phyloP scores from a whole-genome alignment of 169 alveolate species.

The Babesia divergens region DNA sequence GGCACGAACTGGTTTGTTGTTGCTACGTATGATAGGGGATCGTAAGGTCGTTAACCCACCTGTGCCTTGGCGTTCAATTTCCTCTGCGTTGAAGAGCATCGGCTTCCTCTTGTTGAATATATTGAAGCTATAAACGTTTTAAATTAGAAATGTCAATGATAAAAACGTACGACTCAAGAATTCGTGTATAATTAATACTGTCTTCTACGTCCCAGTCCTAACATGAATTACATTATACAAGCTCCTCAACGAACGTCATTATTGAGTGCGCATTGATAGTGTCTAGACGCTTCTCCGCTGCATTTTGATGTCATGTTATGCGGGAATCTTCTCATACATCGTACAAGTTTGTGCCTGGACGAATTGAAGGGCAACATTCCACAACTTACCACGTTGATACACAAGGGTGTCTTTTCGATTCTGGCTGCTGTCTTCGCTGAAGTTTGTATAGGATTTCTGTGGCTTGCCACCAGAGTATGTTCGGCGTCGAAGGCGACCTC shows the following conservation, averaged over 20 bases:
- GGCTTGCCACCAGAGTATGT: slow-evolving; percentile 67
- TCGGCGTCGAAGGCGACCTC: slow-evolving; percentile 35
- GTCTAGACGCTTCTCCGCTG: slow-evolving; percentile 65
- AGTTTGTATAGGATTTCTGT: slow-evolving; percentile 52
- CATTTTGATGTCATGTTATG: slow-evolving; percentile 35
- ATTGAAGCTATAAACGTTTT: slow-evolving; percentile 25
- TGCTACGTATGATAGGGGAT: neutral
- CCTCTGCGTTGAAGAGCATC: slow-evolving; percentile 3
- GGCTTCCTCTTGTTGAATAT: slow-evolving; percentile 39
- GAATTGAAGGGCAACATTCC: neutral
- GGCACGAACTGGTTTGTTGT: slow-evolving; percentile 16
- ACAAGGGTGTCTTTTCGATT: slow-evolving; percentile 49
- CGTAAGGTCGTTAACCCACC: neutral
- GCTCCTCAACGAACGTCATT: slow-evolving; percentile 14
- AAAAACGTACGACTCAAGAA: slow-evolving; percentile 38
- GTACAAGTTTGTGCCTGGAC: slow-evolving; percentile 61
- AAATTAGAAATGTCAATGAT: neutral
- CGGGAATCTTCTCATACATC: slow-evolving; percentile 67
- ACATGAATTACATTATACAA: neutral
- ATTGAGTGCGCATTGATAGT: slow-evolving; percentile 49
- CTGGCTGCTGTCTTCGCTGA: slow-evolving; percentile 55
- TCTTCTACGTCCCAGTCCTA: slow-evolving; percentile 60
- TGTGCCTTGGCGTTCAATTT: slow-evolving; percentile 9
- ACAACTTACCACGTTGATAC: slow-evolving; percentile 49
- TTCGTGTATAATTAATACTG: slow-evolving; percentile 36